Conservation (phyloP, 805 yeast species). For the Yarrowia divulgata region DNA sequence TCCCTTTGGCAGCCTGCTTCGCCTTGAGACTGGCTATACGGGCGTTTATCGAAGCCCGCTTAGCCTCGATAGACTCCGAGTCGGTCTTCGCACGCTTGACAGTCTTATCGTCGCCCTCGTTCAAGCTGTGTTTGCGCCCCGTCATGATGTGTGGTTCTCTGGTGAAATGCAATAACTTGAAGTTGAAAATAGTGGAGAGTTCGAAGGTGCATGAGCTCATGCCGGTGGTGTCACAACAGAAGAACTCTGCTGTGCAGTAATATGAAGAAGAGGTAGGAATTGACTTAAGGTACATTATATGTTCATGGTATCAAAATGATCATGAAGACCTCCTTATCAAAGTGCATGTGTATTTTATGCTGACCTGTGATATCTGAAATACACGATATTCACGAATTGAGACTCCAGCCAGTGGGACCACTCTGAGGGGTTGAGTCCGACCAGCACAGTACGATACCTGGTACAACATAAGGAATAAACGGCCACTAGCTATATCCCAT, state of each 20-base stretch:
- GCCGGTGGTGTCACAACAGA: neutral
- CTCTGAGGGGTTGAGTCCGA: too few species aligned
- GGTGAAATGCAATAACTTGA: neutral
- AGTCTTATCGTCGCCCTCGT: constrained; percentile 17
- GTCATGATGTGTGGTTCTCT: constrained; percentile 12
- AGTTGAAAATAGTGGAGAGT: constrained; percentile 30
- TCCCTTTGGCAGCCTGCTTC: constrained; percentile 9
- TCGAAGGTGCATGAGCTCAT: constrained; percentile 4
- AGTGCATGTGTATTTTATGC: neutral
- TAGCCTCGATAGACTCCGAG: constrained; percentile 23
- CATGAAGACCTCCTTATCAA: neutral
- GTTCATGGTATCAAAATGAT: neutral
- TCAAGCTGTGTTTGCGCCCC: constrained; percentile 34
- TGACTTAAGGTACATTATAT: neutral
- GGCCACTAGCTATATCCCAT: too few species aligned
- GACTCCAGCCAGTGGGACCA: too few species aligned
- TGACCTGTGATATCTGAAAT: neutral
- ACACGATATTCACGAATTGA: too few species aligned
- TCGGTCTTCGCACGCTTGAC: constrained; percentile 26
- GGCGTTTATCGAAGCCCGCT: constrained; percentile 12
- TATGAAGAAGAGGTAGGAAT: too few species aligned
- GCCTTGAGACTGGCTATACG: constrained; percentile 11
- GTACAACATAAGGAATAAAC: too few species aligned
- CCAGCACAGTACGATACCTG: too few species aligned
- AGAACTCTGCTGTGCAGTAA: too few species aligned